Evolutionary conservation across 164 flowering plant genomes (phyloP), one percentile per base, ranked within the genome.

Genomic region (Litsea cubeba): DNA sequence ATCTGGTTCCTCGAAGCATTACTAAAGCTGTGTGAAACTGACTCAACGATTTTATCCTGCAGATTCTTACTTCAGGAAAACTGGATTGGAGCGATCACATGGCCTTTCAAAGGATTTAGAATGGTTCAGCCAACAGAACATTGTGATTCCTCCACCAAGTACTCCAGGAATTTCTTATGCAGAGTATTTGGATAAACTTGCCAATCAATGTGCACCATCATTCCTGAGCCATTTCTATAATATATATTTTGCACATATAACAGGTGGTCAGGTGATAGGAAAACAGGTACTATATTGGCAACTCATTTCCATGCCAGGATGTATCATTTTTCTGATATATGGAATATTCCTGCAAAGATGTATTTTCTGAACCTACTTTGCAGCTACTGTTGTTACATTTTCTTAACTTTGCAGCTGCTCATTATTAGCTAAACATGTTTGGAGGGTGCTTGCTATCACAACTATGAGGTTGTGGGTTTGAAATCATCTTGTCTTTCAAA

Each of bases 161-260:
- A 70, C 68, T 72, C 88, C 88, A 12, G 97, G 98, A 64, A 70
- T 84, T 73, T 73, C 88, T 24, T 95, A 95, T 83, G 87, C 87
- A 6, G 76, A 84, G 69, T 93, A 92, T 80, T 76, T 95, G 86
- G 83, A 88, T 76, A 91, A 89, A 75, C 83, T 92, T 74, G 88
- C 92, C 1, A 90, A 86, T 76, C 78, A 79, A 74, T 89, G 89
- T 78, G 88, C 95, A 14, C 94, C 93, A 1, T 74, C 84, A 40
- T 95, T 95, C 81, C 82, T 95, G 5, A 84, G 82, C 74, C 99
- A 95, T 80, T 89, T 89, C 84, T 95, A 95, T 84, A 95, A 91
- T 72, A 85, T 95, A 24, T 91, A 95, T 73, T 95, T 93, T 77
- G 84, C 98, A 18, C 99, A 93, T 77, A 83, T 92, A 63, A 87